Conservation (phyloP, 441 rosid species). For the Dalechampia spathulata region DNA sequence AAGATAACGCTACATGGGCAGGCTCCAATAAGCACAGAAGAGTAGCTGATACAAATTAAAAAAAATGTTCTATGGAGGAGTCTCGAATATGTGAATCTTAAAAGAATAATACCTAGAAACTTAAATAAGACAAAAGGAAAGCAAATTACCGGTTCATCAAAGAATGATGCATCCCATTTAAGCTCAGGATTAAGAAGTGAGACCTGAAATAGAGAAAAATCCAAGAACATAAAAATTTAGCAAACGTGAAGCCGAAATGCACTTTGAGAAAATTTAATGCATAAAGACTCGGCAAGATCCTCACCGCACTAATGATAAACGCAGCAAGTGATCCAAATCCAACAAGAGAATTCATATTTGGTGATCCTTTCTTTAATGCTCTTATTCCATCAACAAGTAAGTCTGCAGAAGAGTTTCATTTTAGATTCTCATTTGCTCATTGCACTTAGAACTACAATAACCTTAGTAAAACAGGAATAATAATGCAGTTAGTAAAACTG, state of each 20-base stretch:
- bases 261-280: not conserved
- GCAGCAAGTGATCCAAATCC: conserved; percentile 88
- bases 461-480: conserved; percentile 3
- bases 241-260: conserved; percentile 10
- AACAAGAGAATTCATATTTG: conserved; percentile 95
- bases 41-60: not conserved
- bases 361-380: conserved; percentile 81
- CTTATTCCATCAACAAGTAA: conserved; percentile 73
- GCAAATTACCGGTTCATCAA: conserved; percentile 92
- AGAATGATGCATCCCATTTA: conserved; percentile 93
- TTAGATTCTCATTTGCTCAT: too few species aligned
- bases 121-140: conserved; percentile 23
- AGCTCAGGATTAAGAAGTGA: conserved; percentile 81
- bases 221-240: conserved; percentile 15
- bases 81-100: not conserved
- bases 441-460: too few species aligned
- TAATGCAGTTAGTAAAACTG: not conserved
- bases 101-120: not conserved
- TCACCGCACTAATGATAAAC: conserved; percentile 75
- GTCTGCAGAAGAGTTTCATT: conserved; percentile 35
- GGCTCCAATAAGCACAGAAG: conserved; percentile 7
- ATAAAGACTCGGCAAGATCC: conserved; percentile 11
- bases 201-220: conserved; percentile 33
- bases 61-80: not conserved
- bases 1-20: not conserved